phyloP scores from a whole-genome alignment of 192 early-diverging fungal species.

The Coemansia sp. region DNA sequence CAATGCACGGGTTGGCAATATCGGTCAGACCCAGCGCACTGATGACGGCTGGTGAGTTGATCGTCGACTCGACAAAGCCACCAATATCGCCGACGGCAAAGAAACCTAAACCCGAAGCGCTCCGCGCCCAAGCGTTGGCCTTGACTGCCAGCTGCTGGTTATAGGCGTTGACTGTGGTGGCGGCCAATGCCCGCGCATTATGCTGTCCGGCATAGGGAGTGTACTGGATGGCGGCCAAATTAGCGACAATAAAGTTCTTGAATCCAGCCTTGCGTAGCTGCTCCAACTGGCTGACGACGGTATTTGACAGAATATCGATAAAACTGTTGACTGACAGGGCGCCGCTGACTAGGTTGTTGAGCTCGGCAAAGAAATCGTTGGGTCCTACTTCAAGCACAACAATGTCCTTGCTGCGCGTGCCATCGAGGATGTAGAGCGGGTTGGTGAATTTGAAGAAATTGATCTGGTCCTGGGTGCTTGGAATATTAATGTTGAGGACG shows the following conservation, averaged over 20 bases:
- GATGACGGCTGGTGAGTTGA: conserved; percentile 14
- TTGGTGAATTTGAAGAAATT: conserved; percentile 33
- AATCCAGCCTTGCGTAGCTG: conserved; percentile 39
- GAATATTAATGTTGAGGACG: conserved; percentile 28
- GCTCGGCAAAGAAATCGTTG: conserved; percentile 40
- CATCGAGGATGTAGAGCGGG: conserved; percentile 19
- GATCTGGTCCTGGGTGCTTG: conserved; percentile 45
- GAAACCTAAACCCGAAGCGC: conserved; percentile 15
- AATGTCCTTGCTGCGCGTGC: conserved; percentile 30
- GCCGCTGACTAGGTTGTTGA: conserved; percentile 24
- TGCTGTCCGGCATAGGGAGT: conserved; percentile 34
- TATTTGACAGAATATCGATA: conserved; percentile 25
- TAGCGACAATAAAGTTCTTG: conserved; percentile 44
- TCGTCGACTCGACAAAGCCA: conserved; percentile 43
- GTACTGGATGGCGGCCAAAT: conserved; percentile 41
- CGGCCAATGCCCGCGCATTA: conserved; percentile 19
- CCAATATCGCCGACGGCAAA: conserved; percentile 38
- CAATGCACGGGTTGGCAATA: conserved; percentile 38
- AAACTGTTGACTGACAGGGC: conserved; percentile 23
- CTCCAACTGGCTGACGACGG: conserved; percentile 37
- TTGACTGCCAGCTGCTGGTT: conserved; percentile 34
- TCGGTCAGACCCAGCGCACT: conserved; percentile 42
- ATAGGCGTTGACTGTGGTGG: conserved; percentile 28
- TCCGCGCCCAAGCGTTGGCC: conserved; percentile 32
- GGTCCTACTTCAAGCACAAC: conserved; percentile 34